These are phyloP conservation scores for Aphanomyces astaci DNA, from an alignment of 352 stramenopile genomes.

Conservation along the genomic window DNA sequence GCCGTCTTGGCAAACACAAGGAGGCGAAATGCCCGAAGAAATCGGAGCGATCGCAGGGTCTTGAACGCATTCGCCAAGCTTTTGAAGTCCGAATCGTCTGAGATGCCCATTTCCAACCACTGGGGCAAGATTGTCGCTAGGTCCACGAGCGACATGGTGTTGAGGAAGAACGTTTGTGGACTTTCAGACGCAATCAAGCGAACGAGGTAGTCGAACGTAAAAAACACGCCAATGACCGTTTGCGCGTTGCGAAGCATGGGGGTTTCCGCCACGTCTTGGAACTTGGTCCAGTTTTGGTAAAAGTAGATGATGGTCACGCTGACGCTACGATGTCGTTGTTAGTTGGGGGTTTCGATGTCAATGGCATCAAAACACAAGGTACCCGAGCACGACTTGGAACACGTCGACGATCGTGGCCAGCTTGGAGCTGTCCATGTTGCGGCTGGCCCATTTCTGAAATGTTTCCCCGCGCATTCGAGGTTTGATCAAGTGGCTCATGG, in stretches of 20 bases:
- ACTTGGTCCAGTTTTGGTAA: conserved; percentile 20
- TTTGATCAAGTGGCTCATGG: conserved; percentile 1
- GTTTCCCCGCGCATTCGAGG: conserved; percentile 20
- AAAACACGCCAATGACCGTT: conserved; percentile 6
- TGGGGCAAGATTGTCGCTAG: conserved; percentile 42
- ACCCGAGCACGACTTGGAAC: conserved; percentile 21
- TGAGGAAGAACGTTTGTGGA: conserved; percentile 42
- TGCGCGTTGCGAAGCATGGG: conserved; percentile 6
- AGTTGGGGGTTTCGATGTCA: background rate
- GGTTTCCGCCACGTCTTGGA: conserved; percentile 10
- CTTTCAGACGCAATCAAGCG: conserved; percentile 52
- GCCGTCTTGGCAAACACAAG: conserved; percentile 47
- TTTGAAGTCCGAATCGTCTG: conserved; percentile 31
- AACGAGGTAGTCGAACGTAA: conserved; percentile 16
- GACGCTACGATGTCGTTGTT: background rate
- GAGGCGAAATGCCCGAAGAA: conserved; percentile 60
- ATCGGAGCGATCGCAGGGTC: conserved; percentile 45
- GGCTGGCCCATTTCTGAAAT: conserved; percentile 21
- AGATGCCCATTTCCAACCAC: conserved; percentile 28
- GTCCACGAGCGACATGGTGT: conserved; percentile 59
- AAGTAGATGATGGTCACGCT: conserved; percentile 24
- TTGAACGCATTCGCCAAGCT: conserved; percentile 52
- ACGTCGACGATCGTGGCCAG: conserved; percentile 16
- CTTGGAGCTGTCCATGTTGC: conserved; percentile 15
- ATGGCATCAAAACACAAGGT: background rate